Base-by-base conservation (phyloP, 257 asterid genomes). In the Capsicum pubescens region DNA sequence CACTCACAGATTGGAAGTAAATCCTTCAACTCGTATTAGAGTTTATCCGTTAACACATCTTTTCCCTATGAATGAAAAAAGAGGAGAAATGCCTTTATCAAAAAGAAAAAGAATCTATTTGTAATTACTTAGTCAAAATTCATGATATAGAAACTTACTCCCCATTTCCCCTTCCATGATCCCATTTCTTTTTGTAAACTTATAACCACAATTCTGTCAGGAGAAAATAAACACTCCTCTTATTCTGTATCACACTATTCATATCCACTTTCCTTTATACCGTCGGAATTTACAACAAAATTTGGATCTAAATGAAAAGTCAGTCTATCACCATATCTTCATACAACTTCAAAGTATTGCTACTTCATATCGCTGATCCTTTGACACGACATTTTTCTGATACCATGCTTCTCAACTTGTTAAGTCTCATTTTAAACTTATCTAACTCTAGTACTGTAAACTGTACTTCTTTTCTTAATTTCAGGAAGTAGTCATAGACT, bases 251-350 rank as follows among this genome's bases (percentile, higher is more conserved):
- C 67, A 60, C 13, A 2, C 13, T n/a, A 8, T 16, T 10, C 64
- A 58, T 60, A 60, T 60, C 32, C 67, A 60, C 67, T n/a, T 60
- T 2, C 26, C 26, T 8, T 60, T 60, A 8, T 14, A 14, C 50
- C 35, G 74, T 67, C 74, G 14, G 6, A 35, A 35, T 67, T 66
- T 67, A 67, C 21, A 68, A 36, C 52, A 68, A 35, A 55, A 35
- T 7, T 68, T 36, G 21, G 52, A 68, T 68, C 76, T 68, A 68
- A 67, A 36, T 68, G 21, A 68, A 68, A 68, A 68, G 76, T 68
- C 21, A 14, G 21, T 64, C 44, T 42, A 11, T 26, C 9, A 26
- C 44, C 17, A 26, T 64, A 63, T 63, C 44, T 64, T 64, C 70
- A 26, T 9, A 60, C 3, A 26, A 11, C 44, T 64, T 11, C 9